Evolutionary conservation across 2,329 filamentous ascomycete genomes (phyloP), one percentile per base, ranked within the genome.

Genomic region (Penicillium occitanis): DNA sequence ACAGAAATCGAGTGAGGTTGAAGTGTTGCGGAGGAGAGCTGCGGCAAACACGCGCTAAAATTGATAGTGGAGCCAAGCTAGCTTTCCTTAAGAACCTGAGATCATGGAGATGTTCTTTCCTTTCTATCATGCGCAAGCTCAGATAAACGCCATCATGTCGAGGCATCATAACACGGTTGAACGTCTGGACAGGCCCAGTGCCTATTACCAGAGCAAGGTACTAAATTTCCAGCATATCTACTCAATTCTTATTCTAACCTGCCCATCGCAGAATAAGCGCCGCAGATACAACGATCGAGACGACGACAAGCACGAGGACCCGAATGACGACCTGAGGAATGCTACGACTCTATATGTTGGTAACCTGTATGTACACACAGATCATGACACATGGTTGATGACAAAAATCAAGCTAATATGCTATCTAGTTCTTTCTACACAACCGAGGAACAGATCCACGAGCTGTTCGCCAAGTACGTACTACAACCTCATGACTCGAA

Each of bases 371-470:
- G 89, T 79, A 61, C 19, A 17, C 8, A 11, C n/a, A 30, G 17
- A 10, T 14, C 11, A 6, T 19, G 1, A 8, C 3, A 17, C 1
- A 25, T 28, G 7, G 5, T 25, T 19, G 7, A 28, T 22, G 22
- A 42, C 11, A 33, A 37, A 22, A 2, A 37, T 14, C 33, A 40
- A 19, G 33, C 30, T 62, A 40, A 63, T 14, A 46, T 44, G n/a
- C 4, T 71, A 93, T 22, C 7, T 33, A 66, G 91, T 64, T 96
- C 93, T 48, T 97, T 97, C 82, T 97, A 97, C 85, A 99, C 95
- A 28, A 99, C 95, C 65, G 95, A 99, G 78, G 95, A 99, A 81
- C 95, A 99, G 78, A 97, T 99, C 67, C 94, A 98, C 79, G 94
- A 98, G 80, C 88, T 97, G 58, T 97, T 97, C 79, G 89, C 90